Conservation (phyloP, 208 protist genomes). For the Crithidia bombi region DNA sequence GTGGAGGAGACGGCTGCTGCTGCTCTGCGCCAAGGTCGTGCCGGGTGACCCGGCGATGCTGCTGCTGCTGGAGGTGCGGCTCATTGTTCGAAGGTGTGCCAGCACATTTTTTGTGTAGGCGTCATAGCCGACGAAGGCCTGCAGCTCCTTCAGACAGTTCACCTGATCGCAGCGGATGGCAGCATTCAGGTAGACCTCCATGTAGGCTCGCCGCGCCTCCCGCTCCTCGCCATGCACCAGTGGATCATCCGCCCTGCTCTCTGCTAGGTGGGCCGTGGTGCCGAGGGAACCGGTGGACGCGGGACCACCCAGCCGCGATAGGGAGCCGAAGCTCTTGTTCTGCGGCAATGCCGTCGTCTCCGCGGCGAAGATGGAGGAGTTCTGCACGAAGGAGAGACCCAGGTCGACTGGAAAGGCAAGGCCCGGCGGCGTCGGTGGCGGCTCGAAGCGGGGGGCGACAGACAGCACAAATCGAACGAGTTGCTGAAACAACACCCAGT, state of each 20-base stretch:
- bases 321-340: not conserved
- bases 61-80: slow-evolving; percentile 1
- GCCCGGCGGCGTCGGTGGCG: slow-evolving; percentile 35
- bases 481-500: slow-evolving; percentile 49
- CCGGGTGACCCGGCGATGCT: not conserved
- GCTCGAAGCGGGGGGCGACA: slow-evolving; percentile 49
- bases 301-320: not conserved
- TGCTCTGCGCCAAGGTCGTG: not conserved
- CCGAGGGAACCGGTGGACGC: not conserved
- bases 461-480: slow-evolving; percentile 50
- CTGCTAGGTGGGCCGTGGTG: not conserved
- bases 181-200: slow-evolving; percentile 53
- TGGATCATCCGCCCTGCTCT: not conserved
- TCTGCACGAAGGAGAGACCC: slow-evolving; percentile 38
- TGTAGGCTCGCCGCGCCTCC: slow-evolving; percentile 41
- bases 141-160: slow-evolving; percentile 51
- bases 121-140: slow-evolving; percentile 57
- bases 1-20: not conserved
- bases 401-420: slow-evolving; percentile 32
- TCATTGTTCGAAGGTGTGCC: slow-evolving; percentile 16
- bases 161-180: slow-evolving; percentile 30
- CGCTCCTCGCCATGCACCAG: slow-evolving; percentile 28
- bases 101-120: slow-evolving; percentile 35
- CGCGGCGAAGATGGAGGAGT: slow-evolving; percentile 33
- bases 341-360: not conserved